Evolutionary conservation across 2,329 filamentous ascomycete species (phyloP).

Genomic region (Chaetomiaceae sp.): DNA sequence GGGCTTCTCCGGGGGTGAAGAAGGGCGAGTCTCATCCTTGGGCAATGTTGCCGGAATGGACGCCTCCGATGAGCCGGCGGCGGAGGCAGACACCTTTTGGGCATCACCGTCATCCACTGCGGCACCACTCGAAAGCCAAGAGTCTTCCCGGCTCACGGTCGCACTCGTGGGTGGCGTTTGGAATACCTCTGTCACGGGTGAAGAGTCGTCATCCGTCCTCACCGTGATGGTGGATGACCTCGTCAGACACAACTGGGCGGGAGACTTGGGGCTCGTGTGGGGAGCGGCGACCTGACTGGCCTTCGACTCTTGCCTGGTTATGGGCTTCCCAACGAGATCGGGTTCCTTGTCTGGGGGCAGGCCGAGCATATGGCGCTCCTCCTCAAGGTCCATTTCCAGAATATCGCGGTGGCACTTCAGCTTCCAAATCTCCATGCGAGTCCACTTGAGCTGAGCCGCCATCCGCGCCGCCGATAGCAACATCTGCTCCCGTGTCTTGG

Average conservation of each 20-base stretch:
- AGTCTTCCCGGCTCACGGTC: slow-evolving; percentile 38
- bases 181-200: slow-evolving; percentile 43
- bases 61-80: slow-evolving; percentile 35
- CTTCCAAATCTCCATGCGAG: slow-evolving; percentile 89
- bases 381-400: slow-evolving; percentile 75
- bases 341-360: slow-evolving; percentile 30
- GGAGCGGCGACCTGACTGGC: slow-evolving; percentile 32
- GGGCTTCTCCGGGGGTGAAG: slow-evolving; percentile 30
- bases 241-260: slow-evolving; percentile 30
- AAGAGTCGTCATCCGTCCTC: slow-evolving; percentile 34
- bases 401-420: slow-evolving; percentile 89
- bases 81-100: slow-evolving; percentile 43
- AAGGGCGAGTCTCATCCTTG: slow-evolving; percentile 30
- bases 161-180: slow-evolving; percentile 45
- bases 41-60: slow-evolving; percentile 33
- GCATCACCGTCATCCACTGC: slow-evolving; percentile 32
- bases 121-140: slow-evolving; percentile 40
- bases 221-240: slow-evolving; percentile 31
- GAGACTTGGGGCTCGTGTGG: slow-evolving; percentile 37
- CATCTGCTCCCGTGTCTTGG: slow-evolving; percentile 82
- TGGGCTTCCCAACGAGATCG: slow-evolving; percentile 22
- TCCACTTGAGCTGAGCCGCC: slow-evolving; percentile 87
- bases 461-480: slow-evolving; percentile 79
- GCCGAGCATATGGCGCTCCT: slow-evolving; percentile 55
- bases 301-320: slow-evolving; percentile 33